Base-by-base conservation (phyloP, 176 grass and related monocot genomes). In the Avena insularis region DNA sequence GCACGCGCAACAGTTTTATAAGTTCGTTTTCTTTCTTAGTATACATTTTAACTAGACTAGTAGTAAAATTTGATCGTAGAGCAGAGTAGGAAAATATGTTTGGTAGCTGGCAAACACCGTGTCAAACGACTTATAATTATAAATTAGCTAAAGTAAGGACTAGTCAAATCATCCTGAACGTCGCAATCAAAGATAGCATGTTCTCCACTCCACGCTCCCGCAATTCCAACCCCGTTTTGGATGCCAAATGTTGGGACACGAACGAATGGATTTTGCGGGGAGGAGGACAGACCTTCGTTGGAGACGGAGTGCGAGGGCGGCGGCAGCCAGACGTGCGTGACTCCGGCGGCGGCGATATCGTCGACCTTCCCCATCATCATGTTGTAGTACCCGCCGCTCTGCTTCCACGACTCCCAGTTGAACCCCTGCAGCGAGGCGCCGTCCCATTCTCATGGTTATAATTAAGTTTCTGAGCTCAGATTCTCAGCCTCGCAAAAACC, bases 361-460 rank as follows among this genome's bases (percentile, higher is more conserved):
- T 54, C 51, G 51, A 54, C 51, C 51, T 54, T 16, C 51, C 83
- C 67, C 80, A 78, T 92, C 36, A 97, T 43, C 43, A 71, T 82
- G 84, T 89, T 94, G 78, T 97, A 97, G 88, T 87, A 94, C 1
- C 95, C 62, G 25, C 62, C 62, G 62, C 62, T 65, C 25, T 65
- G 62, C 51, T 54, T 54, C 51, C 51, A 54, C 14, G 51, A 54
- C 51, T 54, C 13, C 51, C 51, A 54, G 51, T 94, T 97, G 86
- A 97, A 97, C 2, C 89, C 95, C 92, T 97, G 80, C 65, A 61
- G 0, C 57, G 21, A 47, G 8, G 9, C 0, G 36, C 36, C 36
- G 5, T 38, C 36, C 36, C 36, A 38, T 38, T 38, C 4, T 38
- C 36, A 38, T 0, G 38, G 38, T 40, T 40, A 40, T 40, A 40